Evolutionary conservation across 768 basidiomycete species (phyloP), one percentile per base, ranked within the genome.

Genomic region (Pholiota molesta): DNA sequence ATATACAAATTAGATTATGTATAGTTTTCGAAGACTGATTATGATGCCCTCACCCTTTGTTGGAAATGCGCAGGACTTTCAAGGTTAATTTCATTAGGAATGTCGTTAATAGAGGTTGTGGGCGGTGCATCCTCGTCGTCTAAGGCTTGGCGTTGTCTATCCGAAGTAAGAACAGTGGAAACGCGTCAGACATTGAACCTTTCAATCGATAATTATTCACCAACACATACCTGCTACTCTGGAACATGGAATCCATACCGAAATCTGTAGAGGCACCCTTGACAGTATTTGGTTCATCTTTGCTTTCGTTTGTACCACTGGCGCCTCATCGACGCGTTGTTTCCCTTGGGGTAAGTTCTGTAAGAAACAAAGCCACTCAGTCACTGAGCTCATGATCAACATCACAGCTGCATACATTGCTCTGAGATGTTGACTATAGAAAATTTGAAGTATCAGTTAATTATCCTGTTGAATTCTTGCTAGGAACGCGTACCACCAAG

Each of bases 171-270:
- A 26, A 51, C 26, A 26, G 21, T 33, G 29, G 44, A 6, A 29
- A 21, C 31, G 29, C 19, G 40, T 44, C 31, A 23, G 28, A 17
- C n/a, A 23, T 33, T 33, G 4, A 11, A 11, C 7, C 33, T 35
- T 49, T 3, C 47, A 26, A 49, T 14, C 31, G 47, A 13, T 19
- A 35, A 29, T 29, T 29, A 56, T 42, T 40, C 60, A 28, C 26
- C 51, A 51, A 51, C 16, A 70, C 78, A 42, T 61, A 86, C 88
- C 84, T 82, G 42, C 87, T 80, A 65, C 85, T 91, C 72, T 91
- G 86, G 66, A 93, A 92, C 91, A 93, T 91, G 21, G 91, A 91
- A 63, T 91, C 90, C 77, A 90, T 86, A 2, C 92, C 92, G 75
- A 92, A 92, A 62, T 91, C 89, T 17, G 86, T 82, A 1, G 86